phyloP scores from a whole-genome alignment of 2,329 filamentous ascomycete species.

The Sporothrix dimorphospora region DNA sequence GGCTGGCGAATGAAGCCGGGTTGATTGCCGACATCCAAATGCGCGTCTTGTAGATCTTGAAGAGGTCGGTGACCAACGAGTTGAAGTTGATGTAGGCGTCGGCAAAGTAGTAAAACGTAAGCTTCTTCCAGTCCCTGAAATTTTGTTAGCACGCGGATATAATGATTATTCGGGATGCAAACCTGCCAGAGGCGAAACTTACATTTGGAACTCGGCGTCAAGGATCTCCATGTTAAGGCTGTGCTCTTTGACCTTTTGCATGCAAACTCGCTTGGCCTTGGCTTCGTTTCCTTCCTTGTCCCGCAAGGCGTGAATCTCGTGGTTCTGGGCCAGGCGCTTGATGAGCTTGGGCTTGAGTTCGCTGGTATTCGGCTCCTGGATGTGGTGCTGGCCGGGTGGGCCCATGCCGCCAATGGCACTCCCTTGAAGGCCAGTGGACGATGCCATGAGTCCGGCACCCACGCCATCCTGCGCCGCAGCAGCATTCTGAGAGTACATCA shows the following conservation, averaged over 20 bases:
- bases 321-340: slow-evolving; percentile 87
- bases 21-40: slow-evolving; percentile 99
- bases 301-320: slow-evolving; percentile 84
- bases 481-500: slow-evolving; percentile 93
- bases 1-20: slow-evolving; percentile 88
- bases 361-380: slow-evolving; percentile 69
- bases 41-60: slow-evolving; percentile 98
- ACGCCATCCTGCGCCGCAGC: slow-evolving; percentile 63
- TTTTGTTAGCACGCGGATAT: slow-evolving; percentile 36
- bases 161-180: not conserved
- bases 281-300: slow-evolving; percentile 98
- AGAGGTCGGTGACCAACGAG: slow-evolving; percentile 91
- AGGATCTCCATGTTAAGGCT: slow-evolving; percentile 94
- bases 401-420: slow-evolving; percentile 80
- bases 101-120: slow-evolving; percentile 99
- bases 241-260: slow-evolving; percentile 95
- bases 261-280: slow-evolving; percentile 94
- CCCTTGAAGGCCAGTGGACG: slow-evolving; percentile 65
- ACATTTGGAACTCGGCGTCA: slow-evolving; percentile 98
- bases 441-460: slow-evolving; percentile 64
- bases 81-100: slow-evolving; percentile 99
- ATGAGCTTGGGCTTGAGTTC: slow-evolving; percentile 96
- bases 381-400: slow-evolving; percentile 71
- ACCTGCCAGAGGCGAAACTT: slow-evolving; percentile 45
- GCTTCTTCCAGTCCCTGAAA: slow-evolving; percentile 92